phyloP scores from a whole-genome alignment of 31 red algal genomes.

The Endocladia muricata region DNA sequence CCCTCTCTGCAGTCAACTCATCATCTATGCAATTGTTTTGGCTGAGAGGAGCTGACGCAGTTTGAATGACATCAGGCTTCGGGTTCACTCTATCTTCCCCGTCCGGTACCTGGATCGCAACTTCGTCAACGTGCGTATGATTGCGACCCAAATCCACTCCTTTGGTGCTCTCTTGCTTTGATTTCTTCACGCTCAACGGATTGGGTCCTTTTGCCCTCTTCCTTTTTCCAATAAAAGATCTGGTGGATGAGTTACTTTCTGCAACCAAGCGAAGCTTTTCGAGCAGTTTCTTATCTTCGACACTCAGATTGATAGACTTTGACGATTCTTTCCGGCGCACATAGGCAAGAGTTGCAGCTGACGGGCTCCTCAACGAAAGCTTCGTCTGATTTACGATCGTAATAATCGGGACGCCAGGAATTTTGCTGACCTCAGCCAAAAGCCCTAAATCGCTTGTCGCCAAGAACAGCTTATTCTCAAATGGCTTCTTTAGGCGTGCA shows the following conservation, averaged over 20 bases:
- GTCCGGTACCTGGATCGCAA: too few species aligned
- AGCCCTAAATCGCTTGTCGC: slow-evolving; percentile 32
- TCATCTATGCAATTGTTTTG: too few species aligned
- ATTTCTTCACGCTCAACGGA: slow-evolving; percentile 68
- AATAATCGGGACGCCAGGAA: slow-evolving; percentile 57
- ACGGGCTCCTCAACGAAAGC: slow-evolving; percentile 36
- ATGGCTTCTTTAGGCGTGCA: not conserved
- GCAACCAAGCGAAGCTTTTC: slow-evolving; percentile 18
- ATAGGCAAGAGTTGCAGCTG: slow-evolving; percentile 19
- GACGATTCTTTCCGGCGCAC: slow-evolving; percentile 7
- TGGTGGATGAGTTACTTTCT: not conserved
- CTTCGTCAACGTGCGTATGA: too few species aligned
- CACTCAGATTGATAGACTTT: slow-evolving; percentile 10
- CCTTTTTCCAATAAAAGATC: not conserved
- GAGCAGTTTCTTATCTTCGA: slow-evolving; percentile 31
- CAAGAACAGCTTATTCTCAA: slow-evolving; percentile 15
- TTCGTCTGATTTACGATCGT: slow-evolving; percentile 50
- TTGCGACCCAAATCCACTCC: too few species aligned
- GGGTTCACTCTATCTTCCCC: too few species aligned
- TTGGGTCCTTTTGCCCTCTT: slow-evolving; percentile 65
- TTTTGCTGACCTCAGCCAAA: slow-evolving; percentile 4
- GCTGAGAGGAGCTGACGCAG: too few species aligned
- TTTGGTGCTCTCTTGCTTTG: too few species aligned
- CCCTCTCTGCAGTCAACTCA: too few species aligned
- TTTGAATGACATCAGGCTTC: too few species aligned